Conservation (phyloP, 2,329 filamentous ascomycete genomes). For the Aureobasidium sp. region DNA sequence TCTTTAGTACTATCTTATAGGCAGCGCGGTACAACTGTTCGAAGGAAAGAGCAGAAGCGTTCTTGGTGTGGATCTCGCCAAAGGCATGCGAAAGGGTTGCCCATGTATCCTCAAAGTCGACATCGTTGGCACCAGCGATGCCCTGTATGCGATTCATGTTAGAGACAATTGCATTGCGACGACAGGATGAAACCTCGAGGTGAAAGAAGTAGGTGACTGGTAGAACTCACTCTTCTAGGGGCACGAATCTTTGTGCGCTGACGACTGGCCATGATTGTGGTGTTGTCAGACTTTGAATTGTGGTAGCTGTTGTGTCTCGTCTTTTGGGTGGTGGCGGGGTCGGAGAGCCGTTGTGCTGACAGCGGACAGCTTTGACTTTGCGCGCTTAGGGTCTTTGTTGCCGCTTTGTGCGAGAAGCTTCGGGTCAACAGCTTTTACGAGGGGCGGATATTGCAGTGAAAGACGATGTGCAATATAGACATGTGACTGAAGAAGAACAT, state of each 20-base stretch:
- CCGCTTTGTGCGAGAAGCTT: not conserved
- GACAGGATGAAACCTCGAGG: not conserved
- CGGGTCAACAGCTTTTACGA: not conserved
- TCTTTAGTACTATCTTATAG: conserved; percentile 88
- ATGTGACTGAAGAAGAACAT: not conserved
- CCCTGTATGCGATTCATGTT: conserved; percentile 38
- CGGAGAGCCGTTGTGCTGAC: conserved; percentile 1
- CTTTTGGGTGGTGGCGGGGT: conserved; percentile 6
- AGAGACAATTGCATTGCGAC: not conserved
- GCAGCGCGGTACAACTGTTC: conserved; percentile 90
- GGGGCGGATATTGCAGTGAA: not conserved
- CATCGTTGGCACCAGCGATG: conserved; percentile 49
- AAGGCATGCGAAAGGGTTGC: conserved; percentile 67
- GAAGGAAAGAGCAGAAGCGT: conserved; percentile 83
- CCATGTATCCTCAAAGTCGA: conserved; percentile 87
- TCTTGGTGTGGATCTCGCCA: conserved; percentile 82
- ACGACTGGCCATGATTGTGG: conserved; percentile 6
- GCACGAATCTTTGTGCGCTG: conserved; percentile 53
- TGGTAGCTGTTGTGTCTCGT: not conserved
- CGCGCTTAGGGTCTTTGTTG: not conserved
- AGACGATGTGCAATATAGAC: not conserved
- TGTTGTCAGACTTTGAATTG: not conserved
- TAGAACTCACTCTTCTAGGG: conserved; percentile 55
- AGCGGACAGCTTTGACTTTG: conserved; percentile 12
- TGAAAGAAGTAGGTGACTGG: not conserved